Conservation (phyloP, 2,329 filamentous ascomycete species). For the Cercospora berteroae region DNA sequence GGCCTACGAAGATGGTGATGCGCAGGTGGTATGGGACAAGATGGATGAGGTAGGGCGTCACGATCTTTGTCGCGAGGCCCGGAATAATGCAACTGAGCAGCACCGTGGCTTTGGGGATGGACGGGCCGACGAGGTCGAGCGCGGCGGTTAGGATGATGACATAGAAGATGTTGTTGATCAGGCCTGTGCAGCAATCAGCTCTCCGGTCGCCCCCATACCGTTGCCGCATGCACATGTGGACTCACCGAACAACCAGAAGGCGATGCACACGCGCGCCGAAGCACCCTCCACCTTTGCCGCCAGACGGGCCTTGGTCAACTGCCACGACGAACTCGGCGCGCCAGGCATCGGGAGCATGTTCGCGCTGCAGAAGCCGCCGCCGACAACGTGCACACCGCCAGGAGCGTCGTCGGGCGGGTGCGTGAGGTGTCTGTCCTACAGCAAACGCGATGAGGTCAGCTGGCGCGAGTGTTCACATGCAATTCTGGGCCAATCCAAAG, state of each 20-base stretch:
- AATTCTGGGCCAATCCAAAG: neutral
- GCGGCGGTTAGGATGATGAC: constrained; percentile 94
- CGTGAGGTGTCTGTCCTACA: neutral
- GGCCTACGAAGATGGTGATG: constrained; percentile 67
- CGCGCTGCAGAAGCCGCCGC: neutral
- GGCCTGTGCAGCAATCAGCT: constrained; percentile 52
- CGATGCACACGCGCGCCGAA: constrained; percentile 68
- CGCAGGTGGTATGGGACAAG: constrained; percentile 75
- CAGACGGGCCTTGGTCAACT: constrained; percentile 53
- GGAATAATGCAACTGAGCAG: constrained; percentile 90
- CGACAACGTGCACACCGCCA: neutral
- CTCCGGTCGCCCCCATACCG: neutral
- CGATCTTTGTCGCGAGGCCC: constrained; percentile 66
- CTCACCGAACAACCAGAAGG: constrained; percentile 93
- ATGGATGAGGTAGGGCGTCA: constrained; percentile 93
- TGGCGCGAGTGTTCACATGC: neutral
- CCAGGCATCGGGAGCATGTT: constrained; percentile 15
- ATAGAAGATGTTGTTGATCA: constrained; percentile 97
- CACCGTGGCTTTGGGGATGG: constrained; percentile 85
- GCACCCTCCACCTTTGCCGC: constrained; percentile 62
- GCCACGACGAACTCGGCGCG: constrained; percentile 12
- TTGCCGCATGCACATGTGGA: neutral
- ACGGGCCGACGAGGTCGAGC: constrained; percentile 86
- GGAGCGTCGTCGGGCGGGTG: neutral
- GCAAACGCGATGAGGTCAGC: neutral